Base-by-base conservation (phyloP, 192 early-diverging fungal species). In the Coemansia asiatica region DNA sequence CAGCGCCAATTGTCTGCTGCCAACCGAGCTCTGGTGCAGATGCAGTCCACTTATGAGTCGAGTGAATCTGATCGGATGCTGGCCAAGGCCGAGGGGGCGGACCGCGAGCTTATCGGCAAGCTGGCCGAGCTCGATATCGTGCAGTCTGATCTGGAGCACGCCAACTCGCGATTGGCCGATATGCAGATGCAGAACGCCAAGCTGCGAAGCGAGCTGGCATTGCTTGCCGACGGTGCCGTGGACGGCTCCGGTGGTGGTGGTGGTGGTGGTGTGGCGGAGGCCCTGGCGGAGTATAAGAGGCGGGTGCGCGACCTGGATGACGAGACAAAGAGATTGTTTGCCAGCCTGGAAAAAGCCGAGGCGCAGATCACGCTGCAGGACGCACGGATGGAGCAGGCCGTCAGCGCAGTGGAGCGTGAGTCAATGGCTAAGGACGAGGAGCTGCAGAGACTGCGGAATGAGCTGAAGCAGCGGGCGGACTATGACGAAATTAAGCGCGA, bases 91-190 rank as follows among this genome's bases (percentile, higher is more conserved):
- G 85, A 86, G 53, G 40, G 40, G 9, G 86, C 87, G 31, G 93
- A 95, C 66, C 88, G 94, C 56, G 88, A 92, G 56, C 87, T 95
- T 48, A 87, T 90, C 2, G 87, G 79, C 10, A 90, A 90, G 63
- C 78, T 94, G 26, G 92, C 91, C 6, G 95, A 95, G 63, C 75
- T 94, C n/a, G 94, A 97, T 66, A 94, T 97, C 51, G 74, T 94
- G 6, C 83, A 89, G 46, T 81, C 88, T 49, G 95, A 97, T 62
- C 77, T 95, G 40, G 94, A 97, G 57, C 87, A 89, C 23, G 87
- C 90, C 18, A 90, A 91, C 50, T 82, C 82, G 35, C 90, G 86
- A 56, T 77, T 90, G 8, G 84, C 85, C 5, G 84, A 88, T 35
- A 68, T 90, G 53, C 86, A 90, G 67, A 72, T 88, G 13, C 87